These are phyloP conservation scores for Aphanomyces invadans DNA, from an alignment of 352 stramenopile genomes.

Conservation along the genomic window DNA sequence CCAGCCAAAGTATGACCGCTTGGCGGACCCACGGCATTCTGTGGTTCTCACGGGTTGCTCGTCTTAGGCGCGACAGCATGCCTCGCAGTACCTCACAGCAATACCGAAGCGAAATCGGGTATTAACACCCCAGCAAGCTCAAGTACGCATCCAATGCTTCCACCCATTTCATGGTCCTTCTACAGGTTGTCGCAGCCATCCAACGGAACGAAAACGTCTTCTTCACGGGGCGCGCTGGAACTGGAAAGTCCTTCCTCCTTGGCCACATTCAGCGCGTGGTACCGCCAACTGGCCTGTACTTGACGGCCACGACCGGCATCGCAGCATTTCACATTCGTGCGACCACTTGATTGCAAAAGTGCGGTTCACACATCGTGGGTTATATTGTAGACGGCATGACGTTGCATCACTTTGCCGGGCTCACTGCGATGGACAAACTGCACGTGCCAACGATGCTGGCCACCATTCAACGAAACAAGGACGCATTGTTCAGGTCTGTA, in stretches of 20 bases:
- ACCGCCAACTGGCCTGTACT: conserved; percentile 46
- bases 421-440: conserved; percentile 36
- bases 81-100: too few relatives aligned
- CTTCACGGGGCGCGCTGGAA: conserved; percentile 80
- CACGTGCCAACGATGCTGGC: conserved; percentile 26
- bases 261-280: conserved; percentile 48
- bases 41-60: too few relatives aligned
- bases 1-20: too few relatives aligned
- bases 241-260: conserved; percentile 77
- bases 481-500: conserved; percentile 49
- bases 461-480: conserved; percentile 49
- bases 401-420: conserved; percentile 87
- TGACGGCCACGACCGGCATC: conserved; percentile 87
- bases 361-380: background rate
- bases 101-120: too few relatives aligned
- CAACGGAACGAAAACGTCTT: conserved; percentile 62
- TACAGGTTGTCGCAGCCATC: conserved; percentile 26
- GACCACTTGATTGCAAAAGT: too few relatives aligned
- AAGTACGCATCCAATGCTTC: background rate
- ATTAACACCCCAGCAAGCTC: conserved; percentile 25
- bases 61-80: too few relatives aligned
- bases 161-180: background rate
- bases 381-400: conserved; percentile 65
- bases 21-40: too few relatives aligned
- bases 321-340: conserved; percentile 62